Evolutionary conservation across 345 rosid genomes (phyloP).

Genomic region (Clarkia xantiana): DNA sequence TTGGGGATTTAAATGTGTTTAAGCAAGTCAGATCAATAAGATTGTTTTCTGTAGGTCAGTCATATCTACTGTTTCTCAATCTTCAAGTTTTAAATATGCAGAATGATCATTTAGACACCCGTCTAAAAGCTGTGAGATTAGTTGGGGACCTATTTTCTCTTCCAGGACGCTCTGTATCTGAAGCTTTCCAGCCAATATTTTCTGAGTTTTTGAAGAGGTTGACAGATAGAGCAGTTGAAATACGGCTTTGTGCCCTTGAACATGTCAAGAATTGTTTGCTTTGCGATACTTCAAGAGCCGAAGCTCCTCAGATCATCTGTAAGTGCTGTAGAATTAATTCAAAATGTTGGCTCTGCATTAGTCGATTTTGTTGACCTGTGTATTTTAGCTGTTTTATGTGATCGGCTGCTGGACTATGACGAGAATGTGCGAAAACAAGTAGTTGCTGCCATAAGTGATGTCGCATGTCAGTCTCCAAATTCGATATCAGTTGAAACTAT

Average conservation of each 20-base stretch:
- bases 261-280: conserved; percentile 74
- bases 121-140: conserved; percentile 73
- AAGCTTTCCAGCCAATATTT: conserved; percentile 73
- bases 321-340: conserved; percentile 15
- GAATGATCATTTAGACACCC: conserved; percentile 80
- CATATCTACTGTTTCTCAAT: conserved; percentile 10
- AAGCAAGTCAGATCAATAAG: too few relatives aligned
- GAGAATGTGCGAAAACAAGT: conserved; percentile 93
- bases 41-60: too few relatives aligned
- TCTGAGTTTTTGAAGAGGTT: conserved; percentile 84
- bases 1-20: too few relatives aligned
- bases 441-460: conserved; percentile 79
- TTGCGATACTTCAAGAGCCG: conserved; percentile 53
- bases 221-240: conserved; percentile 78
- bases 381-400: conserved; percentile 83
- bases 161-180: conserved; percentile 47
- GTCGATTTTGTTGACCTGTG: conserved; percentile 11
- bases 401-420: conserved; percentile 91
- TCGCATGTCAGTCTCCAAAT: conserved; percentile 48
- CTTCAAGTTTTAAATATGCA: conserved; percentile 24
- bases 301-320: conserved; percentile 75
- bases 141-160: conserved; percentile 81
- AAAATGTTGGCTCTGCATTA: conserved; percentile 6
- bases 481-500: conserved; percentile 63
- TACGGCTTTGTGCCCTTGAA: conserved; percentile 78